Conservation (phyloP, 2,329 filamentous ascomycete species). For the Graphilbum fragrans region DNA sequence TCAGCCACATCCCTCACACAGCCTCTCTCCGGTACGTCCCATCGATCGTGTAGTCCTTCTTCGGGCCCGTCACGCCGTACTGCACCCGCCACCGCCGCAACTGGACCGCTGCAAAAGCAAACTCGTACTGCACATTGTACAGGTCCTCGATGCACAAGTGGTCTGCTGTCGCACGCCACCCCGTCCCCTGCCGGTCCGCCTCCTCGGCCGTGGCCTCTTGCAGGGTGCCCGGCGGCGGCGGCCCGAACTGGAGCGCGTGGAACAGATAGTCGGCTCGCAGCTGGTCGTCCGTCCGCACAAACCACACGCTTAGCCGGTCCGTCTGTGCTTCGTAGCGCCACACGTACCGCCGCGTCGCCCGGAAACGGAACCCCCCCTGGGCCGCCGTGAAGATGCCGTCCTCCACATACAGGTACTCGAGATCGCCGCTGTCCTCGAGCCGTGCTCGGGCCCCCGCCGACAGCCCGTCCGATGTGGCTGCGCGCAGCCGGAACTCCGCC, state of each 20-base stretch:
- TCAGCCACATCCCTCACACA: too few species aligned
- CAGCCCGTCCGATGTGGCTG: conserved; percentile 39
- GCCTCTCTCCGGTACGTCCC: conserved; percentile 33
- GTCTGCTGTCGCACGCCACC: conserved; percentile 52
- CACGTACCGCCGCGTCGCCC: conserved; percentile 54
- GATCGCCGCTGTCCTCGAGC: conserved; percentile 16
- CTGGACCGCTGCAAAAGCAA: conserved; percentile 46
- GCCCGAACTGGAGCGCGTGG: conserved; percentile 54
- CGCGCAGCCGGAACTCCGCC: conserved; percentile 51
- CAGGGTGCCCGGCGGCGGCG: too few species aligned
- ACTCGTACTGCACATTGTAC: conserved; percentile 59
- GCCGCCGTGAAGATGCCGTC: conserved; percentile 51
- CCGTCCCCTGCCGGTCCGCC: conserved; percentile 9
- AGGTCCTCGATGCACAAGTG: conserved; percentile 62
- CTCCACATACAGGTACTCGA: conserved; percentile 59
- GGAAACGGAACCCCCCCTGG: conserved; percentile 34
- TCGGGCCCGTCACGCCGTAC: conserved; percentile 58
- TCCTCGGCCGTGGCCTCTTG: background rate
- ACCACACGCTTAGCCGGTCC: conserved; percentile 61
- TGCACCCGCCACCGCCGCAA: conserved; percentile 45
- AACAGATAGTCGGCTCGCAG: conserved; percentile 60
- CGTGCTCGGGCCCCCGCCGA: conserved; percentile 19
- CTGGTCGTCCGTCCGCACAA: conserved; percentile 51
- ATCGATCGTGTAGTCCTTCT: conserved; percentile 58
- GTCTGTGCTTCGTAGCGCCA: conserved; percentile 54